Conservation (phyloP, 75 land plant species). For the Cunninghamia lanceolata region DNA sequence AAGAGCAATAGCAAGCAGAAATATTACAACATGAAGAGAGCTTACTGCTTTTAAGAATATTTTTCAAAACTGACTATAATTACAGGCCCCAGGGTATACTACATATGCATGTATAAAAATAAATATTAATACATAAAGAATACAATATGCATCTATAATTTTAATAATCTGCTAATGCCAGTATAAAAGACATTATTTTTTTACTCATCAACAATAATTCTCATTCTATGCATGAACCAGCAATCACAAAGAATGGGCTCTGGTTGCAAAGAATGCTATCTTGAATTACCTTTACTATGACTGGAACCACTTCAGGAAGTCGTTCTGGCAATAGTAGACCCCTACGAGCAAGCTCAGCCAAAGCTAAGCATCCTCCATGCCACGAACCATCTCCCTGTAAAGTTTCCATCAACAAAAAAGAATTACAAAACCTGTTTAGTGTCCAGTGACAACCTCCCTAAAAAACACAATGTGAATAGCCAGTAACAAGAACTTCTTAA, state of each 20-base stretch:
- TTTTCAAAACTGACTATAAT: background rate
- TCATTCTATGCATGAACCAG: background rate
- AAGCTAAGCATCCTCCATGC: conserved; percentile 99
- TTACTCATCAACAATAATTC: background rate
- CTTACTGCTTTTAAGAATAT: background rate
- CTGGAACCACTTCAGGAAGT: conserved; percentile 85
- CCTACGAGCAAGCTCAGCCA: conserved; percentile 99
- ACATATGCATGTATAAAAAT: background rate
- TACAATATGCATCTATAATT: background rate
- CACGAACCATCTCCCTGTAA: conserved; percentile 97
- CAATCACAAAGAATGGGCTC: background rate
- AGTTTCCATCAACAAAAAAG: background rate
- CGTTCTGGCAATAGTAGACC: conserved; percentile 88
- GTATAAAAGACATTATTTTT: background rate
- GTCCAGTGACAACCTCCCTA: background rate
- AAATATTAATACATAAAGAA: background rate
- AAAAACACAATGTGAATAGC: background rate
- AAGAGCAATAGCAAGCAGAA: background rate
- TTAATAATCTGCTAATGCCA: background rate
- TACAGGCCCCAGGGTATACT: background rate
- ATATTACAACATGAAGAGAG: background rate
- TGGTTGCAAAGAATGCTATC: background rate
- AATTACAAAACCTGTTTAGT: background rate
- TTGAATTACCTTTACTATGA: conserved; percentile 67
- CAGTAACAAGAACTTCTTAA: background rate